These are phyloP conservation scores for Phytophthora palmivora DNA, from an alignment of 352 stramenopile species.

Conservation along the genomic window DNA sequence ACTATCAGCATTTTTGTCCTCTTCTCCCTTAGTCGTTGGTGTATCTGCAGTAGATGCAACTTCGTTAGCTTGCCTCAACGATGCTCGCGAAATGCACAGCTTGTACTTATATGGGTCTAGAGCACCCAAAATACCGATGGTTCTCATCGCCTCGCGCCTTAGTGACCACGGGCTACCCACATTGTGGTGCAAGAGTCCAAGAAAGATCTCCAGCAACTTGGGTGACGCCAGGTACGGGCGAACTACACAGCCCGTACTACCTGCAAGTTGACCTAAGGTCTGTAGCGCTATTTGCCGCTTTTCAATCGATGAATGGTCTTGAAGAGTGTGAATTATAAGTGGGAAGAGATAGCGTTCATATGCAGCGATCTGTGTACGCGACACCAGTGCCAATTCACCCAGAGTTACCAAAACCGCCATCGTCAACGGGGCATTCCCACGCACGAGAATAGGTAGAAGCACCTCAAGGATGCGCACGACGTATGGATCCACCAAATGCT, in stretches of 20 bases:
- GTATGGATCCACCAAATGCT: slow-evolving; percentile 91
- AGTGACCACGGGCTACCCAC: slow-evolving; percentile 92
- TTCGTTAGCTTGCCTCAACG: slow-evolving; percentile 76
- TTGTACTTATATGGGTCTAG: slow-evolving; percentile 97
- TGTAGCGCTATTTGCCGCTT: slow-evolving; percentile 97
- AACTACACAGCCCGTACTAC: slow-evolving; percentile 94
- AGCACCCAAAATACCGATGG: slow-evolving; percentile 95
- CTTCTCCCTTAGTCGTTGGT: slow-evolving; percentile 18
- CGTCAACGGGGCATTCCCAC: slow-evolving; percentile 82
- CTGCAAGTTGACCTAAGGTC: slow-evolving; percentile 95
- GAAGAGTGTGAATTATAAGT: slow-evolving; percentile 95
- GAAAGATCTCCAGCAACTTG: slow-evolving; percentile 94
- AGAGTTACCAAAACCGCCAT: slow-evolving; percentile 80
- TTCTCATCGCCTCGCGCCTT: slow-evolving; percentile 96
- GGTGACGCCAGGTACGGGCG: slow-evolving; percentile 96
- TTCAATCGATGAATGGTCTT: slow-evolving; percentile 95
- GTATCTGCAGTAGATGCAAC: slow-evolving; percentile 40
- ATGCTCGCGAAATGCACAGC: slow-evolving; percentile 72
- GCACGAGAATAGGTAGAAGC: slow-evolving; percentile 87
- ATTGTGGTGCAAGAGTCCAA: slow-evolving; percentile 94
- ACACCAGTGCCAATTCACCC: slow-evolving; percentile 93
- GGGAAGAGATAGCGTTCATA: slow-evolving; percentile 96
- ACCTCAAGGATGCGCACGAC: slow-evolving; percentile 79
- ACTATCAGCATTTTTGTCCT: slow-evolving; percentile 24
- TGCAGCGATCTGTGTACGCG: slow-evolving; percentile 89